A percentile compares a stretch with the other conserved stretches of the same genome.
Conservation (phyloP, 2,329 filamentous ascomycete species). For the Pleomassaria siparia region DNA sequence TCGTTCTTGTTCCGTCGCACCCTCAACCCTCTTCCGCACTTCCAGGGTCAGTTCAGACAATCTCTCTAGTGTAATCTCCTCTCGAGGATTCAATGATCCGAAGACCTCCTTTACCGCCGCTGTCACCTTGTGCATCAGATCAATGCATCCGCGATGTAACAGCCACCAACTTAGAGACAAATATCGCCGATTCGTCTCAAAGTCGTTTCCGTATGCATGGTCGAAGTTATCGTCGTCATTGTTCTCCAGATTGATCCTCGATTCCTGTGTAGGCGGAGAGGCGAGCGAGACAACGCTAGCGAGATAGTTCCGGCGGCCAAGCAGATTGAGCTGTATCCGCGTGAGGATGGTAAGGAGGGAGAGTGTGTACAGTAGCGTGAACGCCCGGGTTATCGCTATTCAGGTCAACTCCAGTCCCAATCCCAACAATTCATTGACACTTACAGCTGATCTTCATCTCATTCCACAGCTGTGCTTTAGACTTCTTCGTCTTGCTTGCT, state of each 20-base stretch:
- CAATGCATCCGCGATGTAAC: conserved; percentile 83
- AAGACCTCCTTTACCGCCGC: conserved; percentile 87
- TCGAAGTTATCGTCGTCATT: conserved; percentile 85
- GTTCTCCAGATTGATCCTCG: conserved; percentile 87
- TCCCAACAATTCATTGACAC: conserved; percentile 39
- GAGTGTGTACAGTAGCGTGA: conserved; percentile 89
- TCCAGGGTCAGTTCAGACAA: conserved; percentile 80
- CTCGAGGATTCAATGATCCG: conserved; percentile 82
- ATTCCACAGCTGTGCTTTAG: conserved; percentile 94
- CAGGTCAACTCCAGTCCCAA: conserved; percentile 19
- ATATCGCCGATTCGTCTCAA: conserved; percentile 93
- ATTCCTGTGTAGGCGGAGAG: conserved; percentile 64
- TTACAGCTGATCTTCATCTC: conserved; percentile 93
- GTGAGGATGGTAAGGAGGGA: conserved; percentile 89
- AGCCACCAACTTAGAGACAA: conserved; percentile 98
- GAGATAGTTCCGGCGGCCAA: conserved; percentile 91
- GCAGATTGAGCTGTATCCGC: conserved; percentile 91
- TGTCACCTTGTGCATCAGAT: conserved; percentile 79
- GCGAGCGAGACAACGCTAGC: conserved; percentile 93
- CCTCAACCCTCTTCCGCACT: conserved; percentile 83
- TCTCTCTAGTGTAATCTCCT: conserved; percentile 78
- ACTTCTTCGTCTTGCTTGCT: conserved; percentile 63
- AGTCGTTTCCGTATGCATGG: conserved; percentile 85
- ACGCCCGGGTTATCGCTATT: conserved; percentile 82
- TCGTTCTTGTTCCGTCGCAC: conserved; percentile 65